Evolutionary conservation across 345 rosid species (phyloP), one percentile per base, ranked within the genome.

Genomic region (Gossypium bickii): DNA sequence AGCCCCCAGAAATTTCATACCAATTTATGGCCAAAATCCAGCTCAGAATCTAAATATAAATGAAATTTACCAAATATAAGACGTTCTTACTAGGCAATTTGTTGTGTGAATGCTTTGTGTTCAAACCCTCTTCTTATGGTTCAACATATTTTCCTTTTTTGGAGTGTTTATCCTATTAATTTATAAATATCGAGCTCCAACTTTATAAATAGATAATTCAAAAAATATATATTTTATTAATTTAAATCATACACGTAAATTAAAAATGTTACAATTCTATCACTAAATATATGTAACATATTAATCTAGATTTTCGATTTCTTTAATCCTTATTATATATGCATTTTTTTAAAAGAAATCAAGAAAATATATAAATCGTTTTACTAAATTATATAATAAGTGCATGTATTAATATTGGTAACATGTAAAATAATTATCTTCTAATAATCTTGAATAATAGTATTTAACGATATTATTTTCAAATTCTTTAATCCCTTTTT

Each of bases 21-120:
- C 17, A 64, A 78, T 71, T 71, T 68, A 82, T 81, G 45, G 38
- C 0, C 43, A 61, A 82, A 84, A 82, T 84, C 85, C 74, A 78
- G 52, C n/a, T 74, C 38, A 67, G 22, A 73, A 73, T 70, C 52
- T n/a, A 53, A 55, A 71, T 59, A 34, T 78, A 12, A 82, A 74
- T 82, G 77, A 3, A 59, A 53, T 29, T 74, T 78, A 52, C 82
- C 81, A 67, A 48, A 78, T 67, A 17, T 60, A 71, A 59, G 18
- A 53, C 10, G 27, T 55, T 74, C 78, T 66, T 79, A 62, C 64
- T n/a, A 43, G 49, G 74, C 57, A 58, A 72, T 71, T 69, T 59
- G 53, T 63, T 47, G 73, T 77, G 17, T 51, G 61, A 64, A 79
- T 63, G 84, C 79, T 77, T 44, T 51, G 64, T 22, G 72, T 78